Conservation (phyloP, 495 filamentous ascomycete genomes). For the Annulohypoxylon nitens region DNA sequence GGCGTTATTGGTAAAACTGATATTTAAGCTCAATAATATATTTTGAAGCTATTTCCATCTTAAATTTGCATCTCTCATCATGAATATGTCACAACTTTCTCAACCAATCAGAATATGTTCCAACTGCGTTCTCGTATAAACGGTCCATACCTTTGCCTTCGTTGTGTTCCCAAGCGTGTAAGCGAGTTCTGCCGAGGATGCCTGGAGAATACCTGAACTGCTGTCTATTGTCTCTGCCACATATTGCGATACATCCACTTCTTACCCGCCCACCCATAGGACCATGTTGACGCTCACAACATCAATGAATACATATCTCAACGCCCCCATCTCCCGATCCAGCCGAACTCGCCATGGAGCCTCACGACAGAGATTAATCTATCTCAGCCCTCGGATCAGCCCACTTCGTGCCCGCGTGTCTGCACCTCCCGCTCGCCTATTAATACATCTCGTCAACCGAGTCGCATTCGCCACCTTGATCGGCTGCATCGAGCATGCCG, state of each 20-base stretch:
- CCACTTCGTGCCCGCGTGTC: not conserved
- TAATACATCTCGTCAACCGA: not conserved
- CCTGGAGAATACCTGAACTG: not conserved
- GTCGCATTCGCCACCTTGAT: slow-evolving; percentile 31
- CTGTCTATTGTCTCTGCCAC: not conserved
- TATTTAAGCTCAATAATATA: slow-evolving; percentile 9
- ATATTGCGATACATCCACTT: not conserved
- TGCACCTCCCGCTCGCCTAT: not conserved
- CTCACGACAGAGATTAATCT: slow-evolving; percentile 15
- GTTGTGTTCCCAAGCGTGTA: not conserved
- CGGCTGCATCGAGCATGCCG: not conserved
- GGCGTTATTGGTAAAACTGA: slow-evolving; percentile 27
- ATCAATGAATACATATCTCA: not conserved
- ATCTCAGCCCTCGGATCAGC: slow-evolving; percentile 21
- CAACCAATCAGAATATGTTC: not conserved
- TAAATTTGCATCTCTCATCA: not conserved
- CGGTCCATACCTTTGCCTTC: not conserved
- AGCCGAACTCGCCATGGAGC: slow-evolving; percentile 16
- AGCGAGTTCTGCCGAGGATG: not conserved
- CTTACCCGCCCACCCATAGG: not conserved
- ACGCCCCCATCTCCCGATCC: slow-evolving; percentile 6
- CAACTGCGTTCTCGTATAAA: not conserved
- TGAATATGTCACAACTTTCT: not conserved
- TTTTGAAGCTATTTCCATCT: slow-evolving; percentile 11
- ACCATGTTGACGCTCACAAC: not conserved